Percentiles rank a stretch among this genome's conserved stretches.
phyloP scores from a whole-genome alignment of 768 basidiomycete species.

The Hemileccinum impolitum region DNA sequence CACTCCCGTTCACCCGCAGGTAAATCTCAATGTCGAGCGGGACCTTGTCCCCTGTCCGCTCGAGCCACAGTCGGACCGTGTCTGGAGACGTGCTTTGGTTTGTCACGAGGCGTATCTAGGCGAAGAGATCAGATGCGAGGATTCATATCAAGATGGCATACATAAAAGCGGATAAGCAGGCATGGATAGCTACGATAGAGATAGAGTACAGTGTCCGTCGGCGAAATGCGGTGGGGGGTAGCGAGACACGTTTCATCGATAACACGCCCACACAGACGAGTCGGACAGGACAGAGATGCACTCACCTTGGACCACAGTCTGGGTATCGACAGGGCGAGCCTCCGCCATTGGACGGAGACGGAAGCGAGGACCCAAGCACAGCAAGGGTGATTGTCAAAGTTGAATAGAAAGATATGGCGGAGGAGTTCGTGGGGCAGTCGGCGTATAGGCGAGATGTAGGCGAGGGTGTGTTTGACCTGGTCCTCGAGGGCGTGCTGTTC shows the following conservation, averaged over 20 bases:
- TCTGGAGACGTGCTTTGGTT: slow-evolving; percentile 69
- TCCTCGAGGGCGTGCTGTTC: slow-evolving; percentile 50
- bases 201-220: no score
- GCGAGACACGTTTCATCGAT: no score
- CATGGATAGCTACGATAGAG: no score
- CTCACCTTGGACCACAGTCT: slow-evolving; percentile 75
- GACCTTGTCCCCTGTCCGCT: slow-evolving; percentile 66
- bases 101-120: slow-evolving; percentile 70
- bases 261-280: no score
- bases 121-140: slow-evolving; percentile 1
- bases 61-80: slow-evolving; percentile 78
- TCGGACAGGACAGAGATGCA: slow-evolving; percentile 5
- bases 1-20: slow-evolving; percentile 47
- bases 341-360: slow-evolving; percentile 66
- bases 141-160: background rate
- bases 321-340: slow-evolving; percentile 62
- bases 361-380: slow-evolving; percentile 73
- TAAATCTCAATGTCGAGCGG: slow-evolving; percentile 82
- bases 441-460: slow-evolving; percentile 71
- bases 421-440: slow-evolving; percentile 72
- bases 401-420: slow-evolving; percentile 65
- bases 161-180: no score
- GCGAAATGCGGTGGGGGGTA: no score
- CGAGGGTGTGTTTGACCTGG: slow-evolving; percentile 46
- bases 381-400: slow-evolving; percentile 68